Conservation (phyloP, 257 asterid species). For the Nicotiana sylvestris region DNA sequence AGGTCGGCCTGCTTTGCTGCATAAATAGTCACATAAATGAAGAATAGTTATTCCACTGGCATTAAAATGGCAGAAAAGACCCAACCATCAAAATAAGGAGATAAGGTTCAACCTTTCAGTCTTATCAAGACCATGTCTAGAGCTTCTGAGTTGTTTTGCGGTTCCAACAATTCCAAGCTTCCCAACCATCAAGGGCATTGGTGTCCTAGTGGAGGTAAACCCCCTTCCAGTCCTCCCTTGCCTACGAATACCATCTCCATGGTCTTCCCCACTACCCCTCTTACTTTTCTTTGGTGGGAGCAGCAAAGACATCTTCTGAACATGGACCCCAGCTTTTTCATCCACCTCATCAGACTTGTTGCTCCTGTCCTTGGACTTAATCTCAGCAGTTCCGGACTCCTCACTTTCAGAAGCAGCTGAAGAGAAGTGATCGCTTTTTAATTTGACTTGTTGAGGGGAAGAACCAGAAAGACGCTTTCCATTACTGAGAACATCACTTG, state of each 20-base stretch:
- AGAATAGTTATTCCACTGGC: background rate
- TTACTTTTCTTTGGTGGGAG: conserved; percentile 80
- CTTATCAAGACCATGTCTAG: conserved; percentile 73
- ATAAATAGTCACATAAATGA: conserved; percentile 27
- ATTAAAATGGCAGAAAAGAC: background rate
- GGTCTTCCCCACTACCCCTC: conserved; percentile 46
- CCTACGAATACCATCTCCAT: conserved; percentile 71
- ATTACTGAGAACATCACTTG: conserved; percentile 43
- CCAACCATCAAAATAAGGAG: background rate
- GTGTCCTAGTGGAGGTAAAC: conserved; percentile 56
- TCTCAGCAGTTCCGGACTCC: conserved; percentile 79
- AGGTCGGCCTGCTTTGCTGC: conserved; percentile 80
- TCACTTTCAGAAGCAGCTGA: conserved; percentile 84
- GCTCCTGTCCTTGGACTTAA: conserved; percentile 54
- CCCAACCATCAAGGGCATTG: conserved; percentile 56
- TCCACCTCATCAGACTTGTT: conserved; percentile 60
- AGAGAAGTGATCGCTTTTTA: conserved; percentile 52
- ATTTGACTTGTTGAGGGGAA: conserved; percentile 67
- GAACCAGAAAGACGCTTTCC: conserved; percentile 58
- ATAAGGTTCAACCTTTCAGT: conserved; percentile 52
- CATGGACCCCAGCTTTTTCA: conserved; percentile 52
- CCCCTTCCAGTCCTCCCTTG: conserved; percentile 91
- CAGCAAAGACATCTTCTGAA: conserved; percentile 77
- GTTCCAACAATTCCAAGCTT: conserved; percentile 72
- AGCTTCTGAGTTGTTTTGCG: conserved; percentile 83